Percentiles rank a stretch among this genome's conserved stretches.
Conservation (phyloP, 768 basidiomycete genomes). For the Amanita exitialis region DNA sequence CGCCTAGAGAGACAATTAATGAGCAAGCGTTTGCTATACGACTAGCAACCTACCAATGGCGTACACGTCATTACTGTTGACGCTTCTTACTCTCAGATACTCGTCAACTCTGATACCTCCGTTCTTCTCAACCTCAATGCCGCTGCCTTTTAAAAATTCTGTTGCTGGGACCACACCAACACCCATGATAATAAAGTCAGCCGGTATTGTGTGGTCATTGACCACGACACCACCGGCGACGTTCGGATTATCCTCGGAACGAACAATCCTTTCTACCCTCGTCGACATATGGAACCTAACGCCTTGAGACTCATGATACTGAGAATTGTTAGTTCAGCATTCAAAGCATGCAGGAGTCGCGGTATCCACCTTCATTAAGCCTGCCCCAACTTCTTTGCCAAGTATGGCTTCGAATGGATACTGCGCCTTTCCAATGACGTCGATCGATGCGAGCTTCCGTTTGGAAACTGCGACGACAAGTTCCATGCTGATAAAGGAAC, state of each 20-base stretch:
- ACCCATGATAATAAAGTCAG: conserved; percentile 77
- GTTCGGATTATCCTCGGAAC: conserved; percentile 39
- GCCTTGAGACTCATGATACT: conserved; percentile 78
- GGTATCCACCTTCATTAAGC: conserved; percentile 54
- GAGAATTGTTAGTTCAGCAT: background rate
- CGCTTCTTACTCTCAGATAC: conserved; percentile 46
- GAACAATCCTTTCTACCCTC: conserved; percentile 56
- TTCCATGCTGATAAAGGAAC: conserved; percentile 91
- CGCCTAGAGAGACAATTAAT: conserved; percentile 30
- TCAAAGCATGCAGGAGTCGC: background rate
- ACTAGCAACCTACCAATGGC: conserved; percentile 45
- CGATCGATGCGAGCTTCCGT: conserved; percentile 70
- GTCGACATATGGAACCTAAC: conserved; percentile 77
- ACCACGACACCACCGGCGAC: conserved; percentile 59
- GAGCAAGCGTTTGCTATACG: background rate
- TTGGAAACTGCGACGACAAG: conserved; percentile 67
- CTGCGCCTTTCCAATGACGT: conserved; percentile 77
- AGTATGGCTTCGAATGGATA: conserved; percentile 76
- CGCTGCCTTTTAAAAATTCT: conserved; percentile 63
- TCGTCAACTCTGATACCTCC: conserved; percentile 74
- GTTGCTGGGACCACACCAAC: conserved; percentile 84
- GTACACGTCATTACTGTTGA: conserved; percentile 43
- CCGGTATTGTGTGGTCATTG: conserved; percentile 51
- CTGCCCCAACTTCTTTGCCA: conserved; percentile 71
- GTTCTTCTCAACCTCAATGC: conserved; percentile 61